Conservation (phyloP, 495 filamentous ascomycete species). For the Corynascus novoguineensis region DNA sequence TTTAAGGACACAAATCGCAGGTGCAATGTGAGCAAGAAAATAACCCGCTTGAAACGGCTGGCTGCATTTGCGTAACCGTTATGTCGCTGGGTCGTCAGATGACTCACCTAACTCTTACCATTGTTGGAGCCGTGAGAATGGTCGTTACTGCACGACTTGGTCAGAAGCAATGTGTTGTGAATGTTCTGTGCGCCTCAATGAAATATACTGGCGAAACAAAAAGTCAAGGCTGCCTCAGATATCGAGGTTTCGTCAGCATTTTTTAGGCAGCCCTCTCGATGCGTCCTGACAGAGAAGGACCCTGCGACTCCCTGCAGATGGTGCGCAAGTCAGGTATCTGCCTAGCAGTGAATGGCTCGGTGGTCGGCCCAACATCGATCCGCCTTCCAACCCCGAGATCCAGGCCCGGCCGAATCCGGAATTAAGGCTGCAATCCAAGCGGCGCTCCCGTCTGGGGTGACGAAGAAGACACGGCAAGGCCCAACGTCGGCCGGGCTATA, state of each 20-base stretch:
- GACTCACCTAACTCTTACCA: no score
- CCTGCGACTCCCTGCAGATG: no score
- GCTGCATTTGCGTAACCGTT: no score
- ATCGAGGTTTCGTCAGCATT: neutral
- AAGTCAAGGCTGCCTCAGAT: neutral
- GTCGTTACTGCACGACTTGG: slow-evolving; percentile 11
- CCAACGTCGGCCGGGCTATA: slow-evolving; percentile 9
- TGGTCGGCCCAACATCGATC: slow-evolving; percentile 28
- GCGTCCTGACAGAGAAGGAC: neutral
- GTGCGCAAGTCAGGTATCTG: slow-evolving; percentile 1
- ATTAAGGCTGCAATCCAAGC: no score
- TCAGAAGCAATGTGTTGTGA: no score
- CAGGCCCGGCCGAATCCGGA: slow-evolving; percentile 5
- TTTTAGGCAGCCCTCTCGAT: slow-evolving; percentile 4
- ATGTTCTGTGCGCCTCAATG: no score
- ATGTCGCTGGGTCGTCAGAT: no score
- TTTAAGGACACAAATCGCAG: neutral
- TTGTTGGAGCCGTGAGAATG: neutral
- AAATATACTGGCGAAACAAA: neutral
- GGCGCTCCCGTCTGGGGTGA: slow-evolving; percentile 10
- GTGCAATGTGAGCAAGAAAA: neutral
- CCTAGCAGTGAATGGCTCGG: slow-evolving; percentile 23
- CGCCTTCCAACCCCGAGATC: slow-evolving; percentile 22
- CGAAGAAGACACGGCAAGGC: slow-evolving; percentile 1
- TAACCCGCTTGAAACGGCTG: no score